Conservation (phyloP, 2,329 filamentous ascomycete genomes). For the Sarocladiaceae sp. region DNA sequence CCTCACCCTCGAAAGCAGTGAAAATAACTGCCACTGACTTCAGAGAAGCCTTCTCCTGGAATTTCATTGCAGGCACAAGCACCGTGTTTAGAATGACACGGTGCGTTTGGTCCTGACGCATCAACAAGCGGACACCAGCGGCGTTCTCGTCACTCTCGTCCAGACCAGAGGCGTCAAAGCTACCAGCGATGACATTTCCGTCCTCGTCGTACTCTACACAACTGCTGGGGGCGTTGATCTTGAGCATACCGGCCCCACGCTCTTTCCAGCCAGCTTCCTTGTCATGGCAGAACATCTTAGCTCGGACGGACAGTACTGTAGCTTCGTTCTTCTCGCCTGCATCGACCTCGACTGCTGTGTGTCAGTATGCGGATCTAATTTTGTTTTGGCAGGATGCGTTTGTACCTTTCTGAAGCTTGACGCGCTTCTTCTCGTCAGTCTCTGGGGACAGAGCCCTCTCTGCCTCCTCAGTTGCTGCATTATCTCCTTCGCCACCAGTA, state of each 20-base stretch:
- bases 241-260: slow-evolving; percentile 76
- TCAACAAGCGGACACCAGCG: slow-evolving; percentile 64
- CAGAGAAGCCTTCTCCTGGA: slow-evolving; percentile 70
- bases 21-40: slow-evolving; percentile 67
- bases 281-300: slow-evolving; percentile 80
- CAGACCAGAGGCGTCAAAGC: slow-evolving; percentile 51
- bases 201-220: slow-evolving; percentile 52
- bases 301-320: slow-evolving; percentile 70
- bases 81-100: slow-evolving; percentile 83
- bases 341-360: slow-evolving; percentile 58
- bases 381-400: slow-evolving; percentile 11
- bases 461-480: slow-evolving; percentile 40
- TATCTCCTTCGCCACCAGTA: slow-evolving; percentile 30
- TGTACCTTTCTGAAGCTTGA: slow-evolving; percentile 67
- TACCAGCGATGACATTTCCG: slow-evolving; percentile 43
- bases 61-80: slow-evolving; percentile 73
- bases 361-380: slow-evolving; percentile 19
- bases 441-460: slow-evolving; percentile 43
- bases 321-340: slow-evolving; percentile 84
- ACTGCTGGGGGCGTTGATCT: slow-evolving; percentile 69
- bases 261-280: slow-evolving; percentile 79
- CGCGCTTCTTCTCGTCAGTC: slow-evolving; percentile 62
- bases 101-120: slow-evolving; percentile 87
- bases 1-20: slow-evolving; percentile 55
- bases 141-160: slow-evolving; percentile 35